These are phyloP conservation scores for Blastocystis sp. DNA, from an alignment of 352 stramenopile genomes.

Conservation along the genomic window DNA sequence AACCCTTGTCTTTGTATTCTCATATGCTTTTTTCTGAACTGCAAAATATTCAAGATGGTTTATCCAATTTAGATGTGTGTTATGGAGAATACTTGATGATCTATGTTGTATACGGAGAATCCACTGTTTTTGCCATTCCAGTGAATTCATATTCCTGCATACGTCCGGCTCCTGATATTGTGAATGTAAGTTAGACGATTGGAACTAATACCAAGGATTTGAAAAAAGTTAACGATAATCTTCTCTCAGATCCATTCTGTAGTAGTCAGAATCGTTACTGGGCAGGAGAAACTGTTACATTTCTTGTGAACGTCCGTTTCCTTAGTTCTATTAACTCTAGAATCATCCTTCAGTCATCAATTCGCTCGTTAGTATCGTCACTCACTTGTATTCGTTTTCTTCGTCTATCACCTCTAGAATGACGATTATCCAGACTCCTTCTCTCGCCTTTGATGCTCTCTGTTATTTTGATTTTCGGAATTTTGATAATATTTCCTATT, in stretches of 20 bases:
- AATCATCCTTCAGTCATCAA: not conserved
- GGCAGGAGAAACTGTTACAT: not conserved
- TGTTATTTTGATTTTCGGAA: constrained; percentile 15
- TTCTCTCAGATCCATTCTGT: not conserved
- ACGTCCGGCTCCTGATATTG: not conserved
- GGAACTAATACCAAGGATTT: too few relatives aligned
- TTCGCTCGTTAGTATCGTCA: constrained; percentile 1
- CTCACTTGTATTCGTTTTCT: constrained; percentile 34
- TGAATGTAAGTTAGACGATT: too few relatives aligned
- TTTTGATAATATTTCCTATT: not conserved
- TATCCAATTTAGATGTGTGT: not conserved
- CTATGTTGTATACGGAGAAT: not conserved
- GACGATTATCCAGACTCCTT: not conserved
- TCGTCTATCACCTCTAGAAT: not conserved
- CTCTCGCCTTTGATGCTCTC: not conserved
- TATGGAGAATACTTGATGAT: not conserved
- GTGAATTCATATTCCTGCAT: not conserved
- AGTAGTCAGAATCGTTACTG: not conserved
- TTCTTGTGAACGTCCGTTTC: not conserved
- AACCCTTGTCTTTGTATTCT: not conserved
- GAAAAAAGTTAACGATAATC: too few relatives aligned
- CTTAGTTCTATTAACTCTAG: not conserved
- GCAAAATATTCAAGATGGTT: too few relatives aligned
- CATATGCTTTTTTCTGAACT: not conserved
- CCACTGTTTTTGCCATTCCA: not conserved